Base-by-base conservation (phyloP, 192 early-diverging fungal species). In the Backusella morwellensis region DNA sequence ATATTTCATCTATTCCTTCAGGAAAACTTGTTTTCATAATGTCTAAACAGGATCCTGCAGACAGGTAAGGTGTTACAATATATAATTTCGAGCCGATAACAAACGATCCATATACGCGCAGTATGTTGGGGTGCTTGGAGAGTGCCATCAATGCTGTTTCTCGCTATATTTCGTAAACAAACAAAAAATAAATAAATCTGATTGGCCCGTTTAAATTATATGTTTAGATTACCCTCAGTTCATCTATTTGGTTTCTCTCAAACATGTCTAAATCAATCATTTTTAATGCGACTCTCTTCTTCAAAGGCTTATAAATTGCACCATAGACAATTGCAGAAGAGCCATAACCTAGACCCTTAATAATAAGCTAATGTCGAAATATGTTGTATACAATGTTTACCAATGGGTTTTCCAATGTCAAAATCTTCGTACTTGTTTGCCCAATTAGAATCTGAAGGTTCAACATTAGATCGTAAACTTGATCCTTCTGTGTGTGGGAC, bases 241-340 rank as follows among this genome's bases (percentile, higher is more conserved):
- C 95, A 77, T 96, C 95, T 78, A 96, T 96, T 82, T 96, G 95
- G 79, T 94, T 93, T 23, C 95, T 83, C 75, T 95, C 94, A 91
- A 96, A 96, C 87, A 90, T 90, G 79, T 96, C 95, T 77, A 96
- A 84, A 81, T 96, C 94, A 75, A 96, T 95, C 79, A 95, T 90
- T 77, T 96, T 96, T 67, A 95, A 88, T 21, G 92, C 92, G 11
- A 95, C 91, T 34, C 85, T 79, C 77, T 88, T 92, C 67, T 89
- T 89, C 19, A 86, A 71, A 0, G 93, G 93, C 47, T 90, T 89
- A 78, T 95, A 95, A 67, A 87, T 82, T 14, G 95, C 95, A 70
- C 85, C 86, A 79, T 93, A 95, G 1, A 96, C 95, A 21, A 92
- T 83, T 0, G 95, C 95, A 21, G 95, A 96, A 0, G 93, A 94